Base-by-base conservation (phyloP, 306 rosid species). In the Purshia tridentata region DNA sequence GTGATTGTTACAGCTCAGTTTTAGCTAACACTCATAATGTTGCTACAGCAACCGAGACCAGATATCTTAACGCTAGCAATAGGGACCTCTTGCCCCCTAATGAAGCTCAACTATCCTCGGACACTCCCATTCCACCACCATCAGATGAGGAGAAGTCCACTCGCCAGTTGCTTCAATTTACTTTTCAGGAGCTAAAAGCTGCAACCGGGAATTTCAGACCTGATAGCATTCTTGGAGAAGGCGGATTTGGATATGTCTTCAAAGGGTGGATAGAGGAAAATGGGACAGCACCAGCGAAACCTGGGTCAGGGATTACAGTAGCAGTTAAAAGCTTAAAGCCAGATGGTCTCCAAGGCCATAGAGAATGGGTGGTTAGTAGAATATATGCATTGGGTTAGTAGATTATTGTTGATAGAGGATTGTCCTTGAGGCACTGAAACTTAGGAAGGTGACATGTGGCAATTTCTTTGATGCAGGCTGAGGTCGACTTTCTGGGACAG, bases 281-380 rank as follows among this genome's bases (percentile, higher is more conserved):
- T 79, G 98, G 98, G 74, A 93, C 98, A 2, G 97, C 93, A 22
- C 98, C 98, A 3, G 97, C 98, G 0, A 93, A 91, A 70, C 98
- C 98, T 0, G 98, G 98, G 13, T 84, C 98, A 3, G 98, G 98
- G 54, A 47, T 93, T 80, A 91, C 98, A 0, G 98, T 93, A 64
- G 98, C 98, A 65, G 96, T 93, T 59, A 93, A 93, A 86, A 93
- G 92, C 88, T 86, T 93, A 83, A 93, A 93, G 81, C 93, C 90
- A 45, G 98, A 93, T 77, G 98, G 96, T 57, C 98, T 93, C 65
- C 98, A 93, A 70, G 98, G 98, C 78, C 98, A 93, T 78, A 91
- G 98, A 89, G 98, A 93, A 89, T 93, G 98, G 98, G 89, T 91
- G 97, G 98, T 93, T 87, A 93, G 97, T 93, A 87, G 80, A 79